Conservation (phyloP, 148 eudicot genomes). For the Cornus kousa region DNA sequence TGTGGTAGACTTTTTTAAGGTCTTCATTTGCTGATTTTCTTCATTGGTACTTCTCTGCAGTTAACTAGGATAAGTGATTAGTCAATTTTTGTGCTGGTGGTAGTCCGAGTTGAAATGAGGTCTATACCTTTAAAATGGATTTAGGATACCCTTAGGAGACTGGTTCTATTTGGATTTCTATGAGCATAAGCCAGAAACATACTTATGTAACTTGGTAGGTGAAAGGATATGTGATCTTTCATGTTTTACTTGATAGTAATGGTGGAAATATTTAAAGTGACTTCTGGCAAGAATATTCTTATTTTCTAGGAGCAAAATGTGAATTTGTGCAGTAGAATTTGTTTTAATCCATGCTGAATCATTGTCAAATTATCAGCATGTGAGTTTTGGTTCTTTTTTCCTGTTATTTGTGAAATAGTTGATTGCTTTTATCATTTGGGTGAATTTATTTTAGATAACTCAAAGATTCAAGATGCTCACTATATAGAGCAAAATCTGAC, state of each 20-base stretch:
- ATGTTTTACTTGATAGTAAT: not conserved
- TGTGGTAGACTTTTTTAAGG: not conserved
- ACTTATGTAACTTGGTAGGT: not conserved
- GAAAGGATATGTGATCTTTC: not conserved
- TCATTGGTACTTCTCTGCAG: not conserved
- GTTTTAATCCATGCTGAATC: not conserved
- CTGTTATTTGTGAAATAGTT: not conserved
- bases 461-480: not conserved
- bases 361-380: not conserved
- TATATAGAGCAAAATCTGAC: not conserved
- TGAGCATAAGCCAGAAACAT: not conserved
- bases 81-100: too few species aligned
- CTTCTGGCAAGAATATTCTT: not conserved
- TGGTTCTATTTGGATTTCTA: not conserved
- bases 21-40: not conserved
- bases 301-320: not conserved
- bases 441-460: not conserved
- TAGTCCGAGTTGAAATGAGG: not conserved
- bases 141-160: not conserved
- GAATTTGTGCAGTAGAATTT: not conserved
- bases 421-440: too few species aligned
- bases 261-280: not conserved
- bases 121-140: not conserved
- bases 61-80: not conserved
- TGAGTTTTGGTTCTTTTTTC: not conserved